A percentile compares a stretch with the other conserved stretches of the same genome.
These are phyloP conservation scores for Prunus campanulata DNA, from an alignment of 306 rosid species.

Conservation along the genomic window DNA sequence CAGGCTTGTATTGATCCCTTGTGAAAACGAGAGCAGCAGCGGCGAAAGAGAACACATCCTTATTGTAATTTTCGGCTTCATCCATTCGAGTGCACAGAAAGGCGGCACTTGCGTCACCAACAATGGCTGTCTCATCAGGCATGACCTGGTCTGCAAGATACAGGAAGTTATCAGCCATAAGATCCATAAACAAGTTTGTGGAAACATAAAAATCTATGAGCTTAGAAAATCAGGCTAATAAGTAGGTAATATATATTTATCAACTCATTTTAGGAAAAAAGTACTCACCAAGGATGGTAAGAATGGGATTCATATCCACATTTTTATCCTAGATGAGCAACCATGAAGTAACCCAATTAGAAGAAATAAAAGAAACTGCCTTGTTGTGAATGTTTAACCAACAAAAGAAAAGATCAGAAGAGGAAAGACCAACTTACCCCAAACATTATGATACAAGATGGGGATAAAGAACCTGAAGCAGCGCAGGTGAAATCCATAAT, in stretches of 20 bases:
- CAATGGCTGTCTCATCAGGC: conserved; percentile 58
- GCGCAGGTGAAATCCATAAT: conserved; percentile 21
- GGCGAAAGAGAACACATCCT: conserved; percentile 8
- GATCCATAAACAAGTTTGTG: not conserved
- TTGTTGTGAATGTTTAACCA: not conserved
- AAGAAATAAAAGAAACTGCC: not conserved
- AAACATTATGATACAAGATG: conserved; percentile 35
- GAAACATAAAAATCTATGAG: not conserved
- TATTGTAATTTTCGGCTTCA: conserved; percentile 7
- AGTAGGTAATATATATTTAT: no score
- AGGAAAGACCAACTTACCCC: conserved; percentile 30
- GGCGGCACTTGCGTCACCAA: conserved; percentile 54
- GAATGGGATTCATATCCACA: conserved; percentile 27
- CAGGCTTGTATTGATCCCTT: conserved; percentile 42
- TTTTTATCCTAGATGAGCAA: conserved; percentile 24
- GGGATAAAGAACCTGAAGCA: conserved; percentile 26
- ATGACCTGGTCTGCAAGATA: conserved; percentile 50
- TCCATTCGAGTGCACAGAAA: conserved; percentile 35
- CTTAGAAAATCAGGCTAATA: no score
- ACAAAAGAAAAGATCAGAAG: not conserved
- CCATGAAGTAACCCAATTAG: not conserved
- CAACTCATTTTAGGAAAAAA: not conserved
- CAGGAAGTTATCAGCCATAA: not conserved
- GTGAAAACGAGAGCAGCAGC: conserved; percentile 67
- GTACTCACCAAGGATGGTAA: conserved; percentile 32